Evolutionary conservation across 2,329 filamentous ascomycete genomes (phyloP).

Genomic region (Metarhizium humberi): DNA sequence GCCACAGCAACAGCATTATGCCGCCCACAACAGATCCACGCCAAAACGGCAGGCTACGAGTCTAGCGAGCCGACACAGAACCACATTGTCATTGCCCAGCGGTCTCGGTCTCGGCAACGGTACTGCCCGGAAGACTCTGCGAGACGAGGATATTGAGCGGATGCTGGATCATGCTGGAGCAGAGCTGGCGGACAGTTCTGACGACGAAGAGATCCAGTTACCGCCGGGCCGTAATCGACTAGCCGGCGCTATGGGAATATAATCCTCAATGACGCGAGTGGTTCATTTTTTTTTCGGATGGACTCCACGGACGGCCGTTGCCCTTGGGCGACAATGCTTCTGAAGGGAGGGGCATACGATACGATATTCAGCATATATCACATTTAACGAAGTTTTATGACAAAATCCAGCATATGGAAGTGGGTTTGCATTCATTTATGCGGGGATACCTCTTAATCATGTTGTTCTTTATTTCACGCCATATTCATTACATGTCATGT

Average conservation of each 20-base stretch:
- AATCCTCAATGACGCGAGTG: background rate
- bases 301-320: background rate
- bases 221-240: slow-evolving; percentile 24
- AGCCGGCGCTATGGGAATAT: slow-evolving; percentile 20
- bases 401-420: background rate
- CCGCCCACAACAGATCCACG: slow-evolving; percentile 23
- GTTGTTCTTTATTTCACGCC: too few relatives aligned
- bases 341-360: background rate
- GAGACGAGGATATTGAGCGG: slow-evolving; percentile 47
- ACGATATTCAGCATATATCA: background rate
- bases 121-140: slow-evolving; percentile 27
- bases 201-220: slow-evolving; percentile 47
- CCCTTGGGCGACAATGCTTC: background rate
- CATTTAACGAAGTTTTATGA: background rate
- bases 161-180: slow-evolving; percentile 46
- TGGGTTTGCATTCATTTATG: background rate
- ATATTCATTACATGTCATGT: background rate
- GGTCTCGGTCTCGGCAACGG: slow-evolving; percentile 34
- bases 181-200: slow-evolving; percentile 43
- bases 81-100: slow-evolving; percentile 37
- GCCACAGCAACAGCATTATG: slow-evolving; percentile 17
- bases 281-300: background rate
- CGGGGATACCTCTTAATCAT: background rate
- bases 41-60: slow-evolving; percentile 35
- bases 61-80: slow-evolving; percentile 24